Conservation (phyloP, 257 asterid genomes). For the Ocimum tenuiflorum region DNA sequence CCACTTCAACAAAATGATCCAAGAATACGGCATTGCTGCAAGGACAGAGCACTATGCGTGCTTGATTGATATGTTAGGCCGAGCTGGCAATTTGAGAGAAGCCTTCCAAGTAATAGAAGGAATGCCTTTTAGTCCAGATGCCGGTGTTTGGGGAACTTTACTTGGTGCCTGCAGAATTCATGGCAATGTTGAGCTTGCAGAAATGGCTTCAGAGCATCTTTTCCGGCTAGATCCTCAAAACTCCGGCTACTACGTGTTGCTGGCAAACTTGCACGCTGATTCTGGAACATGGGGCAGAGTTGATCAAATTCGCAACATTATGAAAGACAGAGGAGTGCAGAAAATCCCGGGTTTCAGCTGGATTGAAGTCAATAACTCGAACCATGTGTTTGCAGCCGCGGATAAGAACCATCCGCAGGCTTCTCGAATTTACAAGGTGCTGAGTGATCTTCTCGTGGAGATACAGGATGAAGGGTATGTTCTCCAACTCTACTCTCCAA, state of each 20-base stretch:
- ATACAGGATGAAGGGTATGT: conserved; percentile 51
- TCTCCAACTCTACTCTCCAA: conserved; percentile 14
- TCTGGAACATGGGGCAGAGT: conserved; percentile 66
- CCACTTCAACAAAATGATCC: conserved; percentile 51
- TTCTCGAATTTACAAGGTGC: conserved; percentile 39
- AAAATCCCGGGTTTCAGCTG: conserved; percentile 79
- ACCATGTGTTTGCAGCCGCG: conserved; percentile 69
- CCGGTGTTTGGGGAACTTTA: conserved; percentile 84
- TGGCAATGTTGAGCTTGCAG: conserved; percentile 71
- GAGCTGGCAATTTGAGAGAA: conserved; percentile 62
- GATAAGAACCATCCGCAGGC: conserved; percentile 62
- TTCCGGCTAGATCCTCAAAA: conserved; percentile 64
- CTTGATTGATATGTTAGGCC: conserved; percentile 66
- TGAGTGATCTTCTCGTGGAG: conserved; percentile 54
- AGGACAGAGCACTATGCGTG: conserved; percentile 77
- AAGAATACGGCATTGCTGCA: conserved; percentile 42
- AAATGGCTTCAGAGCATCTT: conserved; percentile 59
- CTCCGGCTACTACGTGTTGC: conserved; percentile 76
- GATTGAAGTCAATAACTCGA: conserved; percentile 55
- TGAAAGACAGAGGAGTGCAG: conserved; percentile 75
- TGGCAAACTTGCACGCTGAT: conserved; percentile 67
- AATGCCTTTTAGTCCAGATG: conserved; percentile 78
- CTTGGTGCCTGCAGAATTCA: conserved; percentile 77
- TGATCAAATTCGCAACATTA: conserved; percentile 43
- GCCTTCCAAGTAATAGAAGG: conserved; percentile 39